Base-by-base conservation (phyloP, 805 yeast species). In the Wickerhamomyces chaumierensis region DNA sequence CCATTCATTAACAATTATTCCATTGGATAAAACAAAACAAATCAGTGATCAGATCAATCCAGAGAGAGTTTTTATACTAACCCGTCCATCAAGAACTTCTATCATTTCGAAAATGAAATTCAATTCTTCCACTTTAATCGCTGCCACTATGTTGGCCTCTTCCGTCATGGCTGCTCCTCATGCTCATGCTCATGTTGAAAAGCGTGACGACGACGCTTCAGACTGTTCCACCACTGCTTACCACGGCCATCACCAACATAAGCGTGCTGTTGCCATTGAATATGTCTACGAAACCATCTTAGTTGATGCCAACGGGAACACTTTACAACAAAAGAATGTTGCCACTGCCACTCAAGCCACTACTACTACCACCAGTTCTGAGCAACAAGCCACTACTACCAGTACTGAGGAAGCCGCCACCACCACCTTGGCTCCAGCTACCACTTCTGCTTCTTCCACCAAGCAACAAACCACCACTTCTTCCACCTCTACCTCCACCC, bases 251-350 rank as follows among this genome's bases (percentile, higher is more conserved):
- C 73, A 64, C 48, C 57, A 60, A 44, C 74, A 69, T 54, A 69
- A 66, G 61, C 65, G 74, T 58, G 74, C 71, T 19, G 63, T 68
- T 39, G 74, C 71, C 33, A 63, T 68, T 43, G 71, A 68, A 51
- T 68, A 68, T 45, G 70, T 66, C 28, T 71, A 73, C 55, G 71
- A 73, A 48, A 71, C 78, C 25, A 70, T 73, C 37, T 65, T 73
- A 19, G 78, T 72, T 37, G 66, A 69, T 44, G 67, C 60, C 36
- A 55, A 62, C n/a, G 75, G 75, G 44, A 49, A 59, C 41, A 66
- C 75, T 36, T 52, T 71, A 42, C 47, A 44, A 44, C 42, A 41
- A 25, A n/a, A 43, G 11, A n/a, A 36, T 34, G 29, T 39, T 18
- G 12, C 36, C 25, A 42, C 31, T 9, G 16, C 38, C 16, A 38